A percentile compares a stretch with the other conserved stretches of the same genome.
Evolutionary conservation across 163 green algal genomes (phyloP).

Genomic region (Chlamydomonas reinhardtii): DNA sequence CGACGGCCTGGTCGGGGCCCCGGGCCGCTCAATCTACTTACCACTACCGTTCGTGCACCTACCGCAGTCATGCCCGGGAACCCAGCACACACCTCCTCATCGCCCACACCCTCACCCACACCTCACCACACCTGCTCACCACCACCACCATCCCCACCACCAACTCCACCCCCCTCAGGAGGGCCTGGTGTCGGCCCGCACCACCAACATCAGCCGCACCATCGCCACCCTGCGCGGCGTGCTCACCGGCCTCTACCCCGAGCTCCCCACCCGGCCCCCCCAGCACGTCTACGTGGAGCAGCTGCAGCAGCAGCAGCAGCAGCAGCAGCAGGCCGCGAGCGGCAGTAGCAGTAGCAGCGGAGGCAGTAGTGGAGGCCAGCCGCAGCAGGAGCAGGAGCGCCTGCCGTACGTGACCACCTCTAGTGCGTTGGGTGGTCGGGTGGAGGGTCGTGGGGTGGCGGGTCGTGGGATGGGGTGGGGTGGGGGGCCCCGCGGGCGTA

Average conservation of each 20-base stretch:
- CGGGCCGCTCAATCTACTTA: no score
- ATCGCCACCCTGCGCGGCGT: slow-evolving; percentile 80
- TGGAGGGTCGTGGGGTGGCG: no score
- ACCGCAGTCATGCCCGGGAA: no score
- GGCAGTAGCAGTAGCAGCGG: not conserved
- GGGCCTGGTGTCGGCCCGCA: slow-evolving; percentile 61
- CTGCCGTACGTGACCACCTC: slow-evolving; percentile 6
- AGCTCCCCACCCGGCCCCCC: slow-evolving; percentile 9
- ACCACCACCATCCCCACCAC: not conserved
- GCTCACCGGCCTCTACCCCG: slow-evolving; percentile 80
- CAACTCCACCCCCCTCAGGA: slow-evolving; percentile 24
- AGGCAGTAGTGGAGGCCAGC: not conserved
- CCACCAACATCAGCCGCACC: slow-evolving; percentile 82
- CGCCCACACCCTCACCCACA: not conserved
- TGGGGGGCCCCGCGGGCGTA: no score
- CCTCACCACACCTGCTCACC: not conserved
- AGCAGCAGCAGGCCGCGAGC: no score
- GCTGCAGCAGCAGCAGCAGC: not conserved
- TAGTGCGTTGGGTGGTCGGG: not conserved
- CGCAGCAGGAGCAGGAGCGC: not conserved
- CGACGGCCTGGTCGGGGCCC: no score
- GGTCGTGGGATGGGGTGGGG: no score
- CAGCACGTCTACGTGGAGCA: no score
- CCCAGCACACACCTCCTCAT: no score
- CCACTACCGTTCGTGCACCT: no score